A percentile compares a stretch with the other conserved stretches of the same genome.
phyloP scores from a whole-genome alignment of 1,284 basidiomycete genomes.

The Xanthoconium separans region DNA sequence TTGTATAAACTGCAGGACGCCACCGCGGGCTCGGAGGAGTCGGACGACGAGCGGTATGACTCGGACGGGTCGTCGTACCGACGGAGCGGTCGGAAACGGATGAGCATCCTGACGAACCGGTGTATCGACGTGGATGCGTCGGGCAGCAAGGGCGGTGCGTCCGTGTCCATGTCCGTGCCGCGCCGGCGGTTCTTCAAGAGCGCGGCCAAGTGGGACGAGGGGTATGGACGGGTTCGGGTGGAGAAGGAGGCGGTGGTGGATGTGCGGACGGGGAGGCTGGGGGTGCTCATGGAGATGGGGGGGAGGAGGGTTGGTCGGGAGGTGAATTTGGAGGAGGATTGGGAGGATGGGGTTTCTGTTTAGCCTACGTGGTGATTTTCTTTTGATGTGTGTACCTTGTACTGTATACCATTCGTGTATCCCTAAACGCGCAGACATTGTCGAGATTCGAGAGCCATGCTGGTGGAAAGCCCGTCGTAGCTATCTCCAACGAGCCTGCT shows the following conservation, averaged over 20 bases:
- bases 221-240: conserved; percentile 25
- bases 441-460: too few species aligned
- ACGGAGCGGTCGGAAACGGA: conserved; percentile 46
- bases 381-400: background rate
- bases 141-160: conserved; percentile 11
- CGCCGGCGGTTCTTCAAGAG: conserved; percentile 61
- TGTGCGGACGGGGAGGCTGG: conserved; percentile 14
- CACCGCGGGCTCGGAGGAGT: conserved; percentile 44
- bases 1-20: conserved; percentile 61
- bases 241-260: conserved; percentile 25
- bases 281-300: conserved; percentile 28
- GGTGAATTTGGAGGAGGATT: conserved; percentile 26
- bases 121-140: conserved; percentile 42
- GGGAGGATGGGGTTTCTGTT: conserved; percentile 27
- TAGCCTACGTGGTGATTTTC: background rate
- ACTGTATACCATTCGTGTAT: conserved; percentile 12
- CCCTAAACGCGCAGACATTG: too few species aligned
- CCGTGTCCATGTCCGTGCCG: conserved; percentile 2
- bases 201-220: conserved; percentile 40
- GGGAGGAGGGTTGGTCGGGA: conserved; percentile 16
- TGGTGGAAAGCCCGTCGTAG: too few species aligned
- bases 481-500: too few species aligned
- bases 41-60: conserved; percentile 53
- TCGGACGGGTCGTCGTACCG: conserved; percentile 43
- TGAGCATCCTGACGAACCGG: conserved; percentile 66